Conservation (phyloP, 2,329 filamentous ascomycete genomes). For the Pochonia chlamydosporia region DNA sequence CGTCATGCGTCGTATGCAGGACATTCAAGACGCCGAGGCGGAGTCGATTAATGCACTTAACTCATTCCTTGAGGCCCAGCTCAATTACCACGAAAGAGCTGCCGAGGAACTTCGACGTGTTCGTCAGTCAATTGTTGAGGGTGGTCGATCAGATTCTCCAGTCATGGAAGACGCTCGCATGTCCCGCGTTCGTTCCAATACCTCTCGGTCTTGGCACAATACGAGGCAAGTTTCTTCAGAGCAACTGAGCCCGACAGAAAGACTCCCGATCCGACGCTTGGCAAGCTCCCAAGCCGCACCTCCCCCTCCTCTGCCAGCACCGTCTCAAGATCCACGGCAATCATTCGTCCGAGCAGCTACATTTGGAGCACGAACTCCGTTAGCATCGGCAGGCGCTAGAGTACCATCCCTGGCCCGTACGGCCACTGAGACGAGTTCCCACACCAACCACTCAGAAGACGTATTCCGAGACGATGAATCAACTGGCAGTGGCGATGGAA, state of each 20-base stretch:
- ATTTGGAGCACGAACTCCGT: constrained; percentile 5
- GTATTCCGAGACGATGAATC: constrained; percentile 46
- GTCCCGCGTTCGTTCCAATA: constrained; percentile 41
- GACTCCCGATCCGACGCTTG: constrained; percentile 38
- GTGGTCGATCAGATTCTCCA: constrained; percentile 10
- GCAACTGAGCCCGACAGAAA: constrained; percentile 21
- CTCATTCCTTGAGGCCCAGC: constrained; percentile 78
- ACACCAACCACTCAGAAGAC: constrained; percentile 31
- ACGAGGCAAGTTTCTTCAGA: constrained; percentile 3
- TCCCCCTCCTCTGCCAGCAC: constrained; percentile 27
- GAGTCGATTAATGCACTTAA: constrained; percentile 78
- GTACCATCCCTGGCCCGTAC: constrained; percentile 39
- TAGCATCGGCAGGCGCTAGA: constrained; percentile 14
- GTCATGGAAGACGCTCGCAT: constrained; percentile 12
- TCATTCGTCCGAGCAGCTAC: constrained; percentile 2
- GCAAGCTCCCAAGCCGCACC: constrained; percentile 23
- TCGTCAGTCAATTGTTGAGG: constrained; percentile 38
- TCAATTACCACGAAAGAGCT: constrained; percentile 87
- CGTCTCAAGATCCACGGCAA: constrained; percentile 18
- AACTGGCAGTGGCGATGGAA: constrained; percentile 43
- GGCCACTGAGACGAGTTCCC: constrained; percentile 26
- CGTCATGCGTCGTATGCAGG: constrained; percentile 86
- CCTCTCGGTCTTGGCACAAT: constrained; percentile 37
- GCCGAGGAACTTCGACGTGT: constrained; percentile 68
- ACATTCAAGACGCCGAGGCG: constrained; percentile 86